A percentile compares a stretch with the other conserved stretches of the same genome.
These are phyloP conservation scores for Fusarium zealandicum DNA, from an alignment of 2,329 filamentous ascomycete species.

Conservation along the genomic window DNA sequence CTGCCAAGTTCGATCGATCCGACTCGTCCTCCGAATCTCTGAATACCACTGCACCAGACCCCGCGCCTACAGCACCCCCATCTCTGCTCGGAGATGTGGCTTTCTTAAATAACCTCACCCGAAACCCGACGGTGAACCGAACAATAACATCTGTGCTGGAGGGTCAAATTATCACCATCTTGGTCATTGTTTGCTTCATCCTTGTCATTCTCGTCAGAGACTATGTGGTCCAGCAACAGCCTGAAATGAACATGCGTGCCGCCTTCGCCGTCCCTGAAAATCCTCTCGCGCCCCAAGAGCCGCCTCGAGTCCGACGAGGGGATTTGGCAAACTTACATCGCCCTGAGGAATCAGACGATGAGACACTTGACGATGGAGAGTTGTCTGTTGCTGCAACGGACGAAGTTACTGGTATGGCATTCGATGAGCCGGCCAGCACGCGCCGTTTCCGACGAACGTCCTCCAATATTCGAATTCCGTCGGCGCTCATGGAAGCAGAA, in stretches of 20 bases:
- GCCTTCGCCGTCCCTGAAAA: conserved; percentile 60
- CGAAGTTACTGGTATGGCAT: conserved; percentile 18
- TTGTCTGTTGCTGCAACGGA: conserved; percentile 17
- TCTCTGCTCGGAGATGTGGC: conserved; percentile 63
- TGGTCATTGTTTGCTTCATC: conserved; percentile 93
- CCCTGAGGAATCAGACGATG: conserved; percentile 43
- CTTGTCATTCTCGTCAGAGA: conserved; percentile 96
- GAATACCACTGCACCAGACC: conserved; percentile 25
- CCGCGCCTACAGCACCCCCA: conserved; percentile 20
- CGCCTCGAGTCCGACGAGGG: conserved; percentile 35
- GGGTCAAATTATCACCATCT: conserved; percentile 89
- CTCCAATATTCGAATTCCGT: conserved; percentile 15
- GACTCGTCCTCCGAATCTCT: conserved; percentile 17
- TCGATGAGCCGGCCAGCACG: conserved; percentile 16
- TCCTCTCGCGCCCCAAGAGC: conserved; percentile 37
- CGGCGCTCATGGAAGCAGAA: conserved; percentile 15
- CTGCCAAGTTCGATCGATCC: conserved; percentile 32
- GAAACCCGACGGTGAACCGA: conserved; percentile 76
- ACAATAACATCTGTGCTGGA: conserved; percentile 84
- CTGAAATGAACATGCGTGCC: conserved; percentile 82
- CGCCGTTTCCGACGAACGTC: conserved; percentile 24
- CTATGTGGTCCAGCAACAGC: conserved; percentile 98
- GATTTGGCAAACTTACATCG: conserved; percentile 34
- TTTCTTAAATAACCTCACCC: conserved; percentile 68
- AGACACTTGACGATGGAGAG: conserved; percentile 43